Evolutionary conservation across 257 asterid genomes (phyloP), one percentile per base, ranked within the genome.

Genomic region (Petunia axillaris): DNA sequence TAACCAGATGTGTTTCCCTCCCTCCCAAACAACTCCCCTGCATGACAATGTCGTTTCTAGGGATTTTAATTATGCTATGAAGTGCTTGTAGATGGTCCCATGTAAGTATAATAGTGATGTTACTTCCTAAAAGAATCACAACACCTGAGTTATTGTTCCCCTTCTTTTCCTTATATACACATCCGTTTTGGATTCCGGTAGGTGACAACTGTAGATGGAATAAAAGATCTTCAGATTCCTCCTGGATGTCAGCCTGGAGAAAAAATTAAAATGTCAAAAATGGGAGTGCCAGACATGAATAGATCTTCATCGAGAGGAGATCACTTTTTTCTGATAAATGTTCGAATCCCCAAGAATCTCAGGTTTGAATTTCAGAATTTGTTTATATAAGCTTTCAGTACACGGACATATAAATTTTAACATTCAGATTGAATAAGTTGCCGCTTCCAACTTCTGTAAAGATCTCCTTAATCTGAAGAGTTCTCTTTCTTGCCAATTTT

Each of bases 191-290:
- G 77, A 48, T 62, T 67, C 87, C 68, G 77, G 58, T 85, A 96
- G 99, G 99, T 96, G 85, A 86, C 86, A 70, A 96, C 98, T 78
- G 95, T 91, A 46, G 98, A 91, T 80, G 99, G 99, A 65, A 63
- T 79, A 84, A 94, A 87, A 90, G 91, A 96, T 86, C 97, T 96
- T 82, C 85, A 83, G 78, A 85, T 96, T 82, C 98, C 97, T 53
- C 89, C 97, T 71, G 99, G 99, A 80, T 88, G 89, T 85, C 97
- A 94, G 78, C 95, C 99, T 79, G 98, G 98, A 77, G 95, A 90
- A 70, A 91, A 86, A 54, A 77, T 96, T 59, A 89, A 86, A 89
- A 78, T 96, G 90, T 83, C 88, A 50, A 39, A 38, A 77, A 84
- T 93, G 96, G 99, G 99, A 80, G 99, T 96, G 78, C 99, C 99